Conservation (phyloP, 257 asterid genomes). For the Marsdenia floribunda region DNA sequence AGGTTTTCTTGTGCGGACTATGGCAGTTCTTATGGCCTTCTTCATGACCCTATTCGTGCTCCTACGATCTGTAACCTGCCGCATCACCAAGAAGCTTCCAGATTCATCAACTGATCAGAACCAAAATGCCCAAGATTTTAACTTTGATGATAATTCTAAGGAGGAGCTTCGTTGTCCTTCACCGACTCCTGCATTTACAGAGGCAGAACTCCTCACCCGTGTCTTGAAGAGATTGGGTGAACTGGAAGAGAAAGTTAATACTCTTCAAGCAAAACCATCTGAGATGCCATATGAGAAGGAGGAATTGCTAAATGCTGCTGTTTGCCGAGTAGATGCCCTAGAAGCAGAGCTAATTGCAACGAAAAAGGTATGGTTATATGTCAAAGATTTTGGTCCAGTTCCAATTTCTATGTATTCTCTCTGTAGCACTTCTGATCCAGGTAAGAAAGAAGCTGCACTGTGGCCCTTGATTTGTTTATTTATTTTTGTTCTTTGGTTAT, state of each 20-base stretch:
- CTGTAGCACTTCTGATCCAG: not conserved
- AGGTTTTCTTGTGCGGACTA: conserved; percentile 45
- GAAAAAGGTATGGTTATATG: conserved; percentile 56
- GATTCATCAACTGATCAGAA: conserved; percentile 37
- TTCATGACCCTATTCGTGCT: conserved; percentile 56
- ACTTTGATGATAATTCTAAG: conserved; percentile 41
- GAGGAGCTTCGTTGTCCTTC: conserved; percentile 84
- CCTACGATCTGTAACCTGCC: conserved; percentile 48
- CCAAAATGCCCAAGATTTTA: conserved; percentile 38
- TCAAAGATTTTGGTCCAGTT: not conserved
- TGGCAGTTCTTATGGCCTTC: conserved; percentile 64
- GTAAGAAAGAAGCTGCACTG: not conserved
- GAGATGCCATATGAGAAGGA: conserved; percentile 94
- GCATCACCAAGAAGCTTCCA: conserved; percentile 46
- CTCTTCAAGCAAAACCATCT: conserved; percentile 82
- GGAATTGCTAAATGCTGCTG: conserved; percentile 93
- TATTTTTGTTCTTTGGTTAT: not conserved
- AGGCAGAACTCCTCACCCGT: conserved; percentile 70
- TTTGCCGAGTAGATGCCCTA: conserved; percentile 92
- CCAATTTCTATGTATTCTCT: not conserved
- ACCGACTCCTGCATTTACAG: conserved; percentile 66
- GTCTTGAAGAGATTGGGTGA: conserved; percentile 82
- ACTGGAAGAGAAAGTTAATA: conserved; percentile 70
- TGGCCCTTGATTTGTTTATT: not conserved
- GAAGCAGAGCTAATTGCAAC: conserved; percentile 97